These are phyloP conservation scores for Drechslerella dactyloides DNA, from an alignment of 2,329 filamentous ascomycete species.

Conservation along the genomic window DNA sequence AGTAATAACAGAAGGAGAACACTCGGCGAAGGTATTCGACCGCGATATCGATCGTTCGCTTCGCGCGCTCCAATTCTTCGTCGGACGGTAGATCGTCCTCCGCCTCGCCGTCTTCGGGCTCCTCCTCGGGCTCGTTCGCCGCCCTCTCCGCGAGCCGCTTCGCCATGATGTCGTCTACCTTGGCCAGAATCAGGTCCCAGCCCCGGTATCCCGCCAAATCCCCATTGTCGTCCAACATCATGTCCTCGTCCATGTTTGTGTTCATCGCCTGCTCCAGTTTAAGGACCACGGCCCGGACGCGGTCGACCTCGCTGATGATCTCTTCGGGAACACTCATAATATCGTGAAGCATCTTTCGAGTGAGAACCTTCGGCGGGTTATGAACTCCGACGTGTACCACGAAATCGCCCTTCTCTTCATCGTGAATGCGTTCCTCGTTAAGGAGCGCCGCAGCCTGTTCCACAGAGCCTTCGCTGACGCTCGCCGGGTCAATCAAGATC, in stretches of 20 bases:
- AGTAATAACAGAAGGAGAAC: slow-evolving; percentile 99
- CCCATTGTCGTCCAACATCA: slow-evolving; percentile 56
- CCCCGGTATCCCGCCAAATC: slow-evolving; percentile 56
- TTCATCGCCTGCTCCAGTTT: slow-evolving; percentile 77
- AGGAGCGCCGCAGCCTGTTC: slow-evolving; percentile 91
- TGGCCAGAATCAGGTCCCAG: slow-evolving; percentile 59
- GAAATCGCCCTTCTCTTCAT: slow-evolving; percentile 91
- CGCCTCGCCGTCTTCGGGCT: slow-evolving; percentile 81
- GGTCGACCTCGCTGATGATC: slow-evolving; percentile 83
- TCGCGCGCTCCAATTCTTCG: slow-evolving; percentile 84
- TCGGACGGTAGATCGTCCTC: slow-evolving; percentile 69
- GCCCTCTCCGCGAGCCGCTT: slow-evolving; percentile 60
- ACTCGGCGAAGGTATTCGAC: slow-evolving; percentile 96
- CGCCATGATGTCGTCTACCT: slow-evolving; percentile 54
- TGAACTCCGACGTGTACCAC: slow-evolving; percentile 97
- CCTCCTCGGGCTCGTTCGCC: slow-evolving; percentile 69
- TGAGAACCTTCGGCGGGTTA: slow-evolving; percentile 69
- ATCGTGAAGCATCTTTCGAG: slow-evolving; percentile 55
- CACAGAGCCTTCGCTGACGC: slow-evolving; percentile 74
- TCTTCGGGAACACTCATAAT: slow-evolving; percentile 70
- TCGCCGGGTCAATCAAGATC: slow-evolving; percentile 83
- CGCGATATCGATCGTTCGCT: slow-evolving; percentile 93
- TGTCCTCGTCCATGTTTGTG: slow-evolving; percentile 51
- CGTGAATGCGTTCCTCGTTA: slow-evolving; percentile 96
- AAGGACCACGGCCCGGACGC: slow-evolving; percentile 79